These are phyloP conservation scores for Phytopythium cucurbitacearum DNA, from an alignment of 352 stramenopile genomes.

Conservation along the genomic window DNA sequence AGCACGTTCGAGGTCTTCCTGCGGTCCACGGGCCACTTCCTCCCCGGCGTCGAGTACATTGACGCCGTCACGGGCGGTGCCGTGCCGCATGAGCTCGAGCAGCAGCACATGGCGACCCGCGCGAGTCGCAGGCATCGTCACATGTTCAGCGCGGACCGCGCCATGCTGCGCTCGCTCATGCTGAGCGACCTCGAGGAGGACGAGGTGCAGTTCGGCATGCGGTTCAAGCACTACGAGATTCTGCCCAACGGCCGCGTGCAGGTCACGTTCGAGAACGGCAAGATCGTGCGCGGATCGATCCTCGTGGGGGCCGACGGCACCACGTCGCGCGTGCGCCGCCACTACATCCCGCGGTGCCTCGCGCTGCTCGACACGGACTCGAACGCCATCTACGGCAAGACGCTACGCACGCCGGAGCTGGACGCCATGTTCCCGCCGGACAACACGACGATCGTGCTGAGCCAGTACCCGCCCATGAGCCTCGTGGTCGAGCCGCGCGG, in stretches of 20 bases:
- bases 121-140: slow-evolving; percentile 17
- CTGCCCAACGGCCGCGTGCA: slow-evolving; percentile 43
- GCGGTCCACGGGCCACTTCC: slow-evolving; percentile 44
- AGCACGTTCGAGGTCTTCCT: slow-evolving; percentile 59
- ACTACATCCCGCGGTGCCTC: slow-evolving; percentile 41
- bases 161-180: slow-evolving; percentile 35
- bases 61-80: slow-evolving; percentile 28
- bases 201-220: slow-evolving; percentile 46
- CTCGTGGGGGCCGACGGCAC: slow-evolving; percentile 56
- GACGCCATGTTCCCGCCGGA: slow-evolving; percentile 38
- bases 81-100: slow-evolving; percentile 6
- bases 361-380: slow-evolving; percentile 62
- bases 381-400: slow-evolving; percentile 68
- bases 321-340: slow-evolving; percentile 48
- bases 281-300: slow-evolving; percentile 33
- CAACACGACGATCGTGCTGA: slow-evolving; percentile 45
- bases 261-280: slow-evolving; percentile 51
- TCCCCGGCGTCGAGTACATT: slow-evolving; percentile 43
- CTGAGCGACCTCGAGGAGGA: slow-evolving; percentile 52
- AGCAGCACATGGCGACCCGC: neutral
- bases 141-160: slow-evolving; percentile 45
- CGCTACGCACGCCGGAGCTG: slow-evolving; percentile 42
- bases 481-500: slow-evolving; percentile 51
- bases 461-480: slow-evolving; percentile 38
- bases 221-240: slow-evolving; percentile 42